Conservation (phyloP, 2,329 filamentous ascomycete species). For the Colletotrichum gigasporum region DNA sequence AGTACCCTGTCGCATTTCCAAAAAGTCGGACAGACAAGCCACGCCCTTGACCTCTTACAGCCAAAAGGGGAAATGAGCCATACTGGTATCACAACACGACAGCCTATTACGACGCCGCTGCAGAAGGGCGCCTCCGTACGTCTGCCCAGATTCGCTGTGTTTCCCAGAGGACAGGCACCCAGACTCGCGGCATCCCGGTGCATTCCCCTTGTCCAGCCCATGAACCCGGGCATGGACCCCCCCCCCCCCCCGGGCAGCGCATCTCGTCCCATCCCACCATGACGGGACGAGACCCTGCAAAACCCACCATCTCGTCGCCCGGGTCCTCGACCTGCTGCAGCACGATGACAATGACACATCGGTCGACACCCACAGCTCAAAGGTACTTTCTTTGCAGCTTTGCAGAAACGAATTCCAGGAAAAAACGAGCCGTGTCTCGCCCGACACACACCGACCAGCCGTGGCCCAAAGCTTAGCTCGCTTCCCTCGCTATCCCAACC, state of each 20-base stretch:
- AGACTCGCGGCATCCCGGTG: background rate
- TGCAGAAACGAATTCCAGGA: background rate
- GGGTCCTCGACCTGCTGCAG: background rate
- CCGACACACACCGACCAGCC: background rate
- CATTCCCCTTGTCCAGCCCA: too few relatives aligned
- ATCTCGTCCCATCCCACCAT: conserved; percentile 13
- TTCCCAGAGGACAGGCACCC: background rate
- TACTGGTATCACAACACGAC: background rate
- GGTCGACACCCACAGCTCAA: background rate
- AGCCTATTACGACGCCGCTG: conserved; percentile 7
- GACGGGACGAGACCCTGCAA: background rate
- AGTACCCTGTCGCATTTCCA: background rate
- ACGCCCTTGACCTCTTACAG: conserved; percentile 6
- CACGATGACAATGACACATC: conserved; percentile 21
- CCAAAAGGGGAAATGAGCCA: conserved; percentile 19
- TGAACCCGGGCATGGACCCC: too few relatives aligned
- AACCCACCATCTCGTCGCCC: conserved; percentile 15
- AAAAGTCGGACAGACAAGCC: conserved; percentile 20
- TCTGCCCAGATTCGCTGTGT: background rate
- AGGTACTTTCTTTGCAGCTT: too few relatives aligned
- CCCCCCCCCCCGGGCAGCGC: background rate
- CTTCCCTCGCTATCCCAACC: conserved; percentile 9
- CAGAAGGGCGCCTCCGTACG: background rate
- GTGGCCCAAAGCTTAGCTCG: conserved; percentile 16
- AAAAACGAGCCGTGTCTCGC: conserved; percentile 5